These are phyloP conservation scores for Aspergillus sclerotioniger DNA, from an alignment of 495 filamentous ascomycete genomes.

Conservation along the genomic window DNA sequence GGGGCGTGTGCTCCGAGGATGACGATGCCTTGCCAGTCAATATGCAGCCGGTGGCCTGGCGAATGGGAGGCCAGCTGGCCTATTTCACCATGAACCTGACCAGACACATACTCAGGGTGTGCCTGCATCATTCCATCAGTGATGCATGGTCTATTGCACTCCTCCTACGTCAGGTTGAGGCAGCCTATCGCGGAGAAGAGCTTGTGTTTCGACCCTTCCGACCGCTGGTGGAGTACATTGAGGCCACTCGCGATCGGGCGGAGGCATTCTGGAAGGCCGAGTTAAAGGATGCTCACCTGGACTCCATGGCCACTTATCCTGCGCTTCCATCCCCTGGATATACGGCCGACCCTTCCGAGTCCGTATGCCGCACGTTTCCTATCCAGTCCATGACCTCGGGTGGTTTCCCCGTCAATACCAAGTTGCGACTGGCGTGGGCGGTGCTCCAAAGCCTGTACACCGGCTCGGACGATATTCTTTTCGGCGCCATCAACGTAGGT, in stretches of 20 bases:
- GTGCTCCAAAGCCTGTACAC: constrained; percentile 8
- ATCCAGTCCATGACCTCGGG: not conserved
- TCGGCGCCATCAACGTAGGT: constrained; percentile 6
- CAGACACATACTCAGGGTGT: not conserved
- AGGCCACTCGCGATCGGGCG: not conserved
- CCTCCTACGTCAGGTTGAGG: constrained; percentile 12
- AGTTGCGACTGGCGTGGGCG: constrained; percentile 9
- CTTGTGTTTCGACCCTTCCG: constrained; percentile 14
- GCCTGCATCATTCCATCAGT: constrained; percentile 20
- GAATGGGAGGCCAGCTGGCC: constrained; percentile 9
- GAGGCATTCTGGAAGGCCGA: constrained; percentile 11
- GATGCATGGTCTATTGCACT: constrained; percentile 19
- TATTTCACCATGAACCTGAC: constrained; percentile 10
- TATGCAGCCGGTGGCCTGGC: constrained; percentile 1
- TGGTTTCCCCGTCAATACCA: constrained; percentile 9
- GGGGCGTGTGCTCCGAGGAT: constrained; percentile 14
- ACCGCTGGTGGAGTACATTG: constrained; percentile 18
- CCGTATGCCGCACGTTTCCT: not conserved
- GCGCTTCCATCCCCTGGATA: constrained; percentile 6
- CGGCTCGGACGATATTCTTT: constrained; percentile 1
- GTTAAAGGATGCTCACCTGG: constrained; percentile 6
- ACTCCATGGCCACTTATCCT: constrained; percentile 7
- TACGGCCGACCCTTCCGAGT: not conserved
- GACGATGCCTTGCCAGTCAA: constrained; percentile 1
- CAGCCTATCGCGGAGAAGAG: constrained; percentile 12